Base-by-base conservation (phyloP, 2,329 filamentous ascomycete species). In the Epichloe coenophiala region DNA sequence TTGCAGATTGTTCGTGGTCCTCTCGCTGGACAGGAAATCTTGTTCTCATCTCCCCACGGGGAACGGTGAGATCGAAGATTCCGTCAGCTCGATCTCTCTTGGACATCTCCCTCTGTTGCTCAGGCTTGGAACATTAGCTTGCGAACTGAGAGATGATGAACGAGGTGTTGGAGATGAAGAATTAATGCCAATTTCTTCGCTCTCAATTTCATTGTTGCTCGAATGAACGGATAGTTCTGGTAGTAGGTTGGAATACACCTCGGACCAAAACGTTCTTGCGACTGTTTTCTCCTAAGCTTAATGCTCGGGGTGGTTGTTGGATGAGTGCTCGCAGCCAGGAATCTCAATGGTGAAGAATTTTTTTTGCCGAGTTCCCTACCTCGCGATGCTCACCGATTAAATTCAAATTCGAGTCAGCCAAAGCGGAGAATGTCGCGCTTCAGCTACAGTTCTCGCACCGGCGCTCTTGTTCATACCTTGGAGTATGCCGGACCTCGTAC, bases 371-470 rank as follows among this genome's bases (percentile, higher is more conserved):
- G 45, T 45, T 31, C 35, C 11, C 31, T 40, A 45, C 47, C 42
- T 39, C 48, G 50, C 48, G 45, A 40, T 50, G 71, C 79, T 88
- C 86, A 88, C 82, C 73, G 82, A 88, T 85, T 60, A 90, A 91
- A 89, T 74, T 56, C 57, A 86, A 47, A 82, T 62, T 86, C 85
- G 87, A 90, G 86, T 90, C 75, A 81, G 79, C 80, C 84, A 86
- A 79, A 80, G 81, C 76, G 73, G 84, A 90, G 86, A 93, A 93
- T 91, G 86, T 83, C 81, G 87, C 86, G 73, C 76, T 83, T 75
- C 78, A 83, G 85, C 86, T 84, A 85, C 88, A 95, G 74, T 94
- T 94, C 88, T 89, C 81, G 78, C 82, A 82, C 82, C 81, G 84
- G 86, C 86, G 85, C 81, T 83, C 67, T 68, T 73, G 72, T 75